A percentile compares a stretch with the other conserved stretches of the same genome.
phyloP scores from a whole-genome alignment of 177 flowering plant species.

The Tripterygium wilfordii region DNA sequence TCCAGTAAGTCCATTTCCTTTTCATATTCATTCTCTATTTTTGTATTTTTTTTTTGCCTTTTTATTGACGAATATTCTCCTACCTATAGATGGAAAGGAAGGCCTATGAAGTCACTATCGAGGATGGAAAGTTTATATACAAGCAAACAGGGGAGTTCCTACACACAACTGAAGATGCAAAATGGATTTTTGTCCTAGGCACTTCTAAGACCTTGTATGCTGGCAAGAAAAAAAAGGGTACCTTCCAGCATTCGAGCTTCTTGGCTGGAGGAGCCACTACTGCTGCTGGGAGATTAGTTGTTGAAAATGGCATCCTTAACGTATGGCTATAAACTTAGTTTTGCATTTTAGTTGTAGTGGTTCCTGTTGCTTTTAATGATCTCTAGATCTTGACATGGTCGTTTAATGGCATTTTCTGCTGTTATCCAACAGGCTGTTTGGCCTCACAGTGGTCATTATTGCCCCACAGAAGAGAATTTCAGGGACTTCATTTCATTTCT shows the following conservation, averaged over 20 bases:
- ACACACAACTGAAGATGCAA: conserved; percentile 37
- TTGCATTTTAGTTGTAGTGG: conserved; percentile 19
- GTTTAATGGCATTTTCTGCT: conserved; percentile 1
- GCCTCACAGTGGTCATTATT: conserved; percentile 85
- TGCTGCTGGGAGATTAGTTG: conserved; percentile 67
- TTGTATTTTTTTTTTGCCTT: not conserved
- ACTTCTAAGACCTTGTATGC: conserved; percentile 50
- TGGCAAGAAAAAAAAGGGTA: conserved; percentile 59
- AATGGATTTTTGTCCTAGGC: conserved; percentile 79
- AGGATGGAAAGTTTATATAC: conserved; percentile 49
- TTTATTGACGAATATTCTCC: not conserved
- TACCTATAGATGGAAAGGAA: conserved; percentile 53
- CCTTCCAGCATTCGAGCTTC: conserved; percentile 76
- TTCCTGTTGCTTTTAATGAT: not conserved
- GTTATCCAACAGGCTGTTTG: conserved; percentile 56
- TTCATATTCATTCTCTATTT: not conserved
- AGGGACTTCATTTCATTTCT: conserved; percentile 57
- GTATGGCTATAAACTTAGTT: conserved; percentile 22
- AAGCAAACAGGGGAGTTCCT: conserved; percentile 45
- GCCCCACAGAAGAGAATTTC: conserved; percentile 67
- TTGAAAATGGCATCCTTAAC: conserved; percentile 53
- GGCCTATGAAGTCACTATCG: conserved; percentile 50
- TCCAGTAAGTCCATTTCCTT: conserved; percentile 37
- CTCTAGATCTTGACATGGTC: conserved; percentile 21
- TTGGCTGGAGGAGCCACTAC: conserved; percentile 70